Base-by-base conservation (phyloP, 495 filamentous ascomycete genomes). In the Trichocladium uniseriatum region DNA sequence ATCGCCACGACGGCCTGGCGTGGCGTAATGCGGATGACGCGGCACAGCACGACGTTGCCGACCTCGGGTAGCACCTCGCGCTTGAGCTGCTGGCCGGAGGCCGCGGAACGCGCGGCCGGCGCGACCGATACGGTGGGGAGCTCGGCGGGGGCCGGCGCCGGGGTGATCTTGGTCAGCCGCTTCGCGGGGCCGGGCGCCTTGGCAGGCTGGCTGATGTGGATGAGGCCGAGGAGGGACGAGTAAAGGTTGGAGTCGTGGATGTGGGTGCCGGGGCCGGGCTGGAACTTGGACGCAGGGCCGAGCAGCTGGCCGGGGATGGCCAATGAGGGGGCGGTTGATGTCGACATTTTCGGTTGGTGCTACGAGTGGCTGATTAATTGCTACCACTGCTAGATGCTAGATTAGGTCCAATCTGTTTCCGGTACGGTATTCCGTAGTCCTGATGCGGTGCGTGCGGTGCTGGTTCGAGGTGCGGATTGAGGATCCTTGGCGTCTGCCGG, bases 1-100 rank as follows among this genome's bases (percentile, higher is more conserved):
- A 98, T 95, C 15, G 79, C 82, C 21, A 94, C 80, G 19, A 82
- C 80, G 6, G 86, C 92, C 67, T 94, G 86, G 37, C 84, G 76
- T 48, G 83, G 83, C 57, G 82, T 83, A 43, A 95, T 87, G 29
- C 92, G 80, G 20, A 83, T 85, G 16, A 98, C 86, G 27, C 84
- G 78, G 47, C 85, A 87, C n/a, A 96, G 72, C 34, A 96, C 86
- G 16, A 79, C 73, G 48, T 81, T 83, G 57, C 83, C 80, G 10
- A 95, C 86, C 29, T 85, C 79, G 3, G 91, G 91, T 4, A 95
- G 72, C 15, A 87, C 79, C 62, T 87, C 86, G 64, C 80, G 66
- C 70, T 76, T 62, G 69, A 77, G 63, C 59, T 72, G 59, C 56
- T 64, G 50, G 18, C 21, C 22, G 11, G 20, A 29, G 29, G 9